phyloP scores from a whole-genome alignment of 495 filamentous ascomycete species.

The Hapsidospora chrysogenum region DNA sequence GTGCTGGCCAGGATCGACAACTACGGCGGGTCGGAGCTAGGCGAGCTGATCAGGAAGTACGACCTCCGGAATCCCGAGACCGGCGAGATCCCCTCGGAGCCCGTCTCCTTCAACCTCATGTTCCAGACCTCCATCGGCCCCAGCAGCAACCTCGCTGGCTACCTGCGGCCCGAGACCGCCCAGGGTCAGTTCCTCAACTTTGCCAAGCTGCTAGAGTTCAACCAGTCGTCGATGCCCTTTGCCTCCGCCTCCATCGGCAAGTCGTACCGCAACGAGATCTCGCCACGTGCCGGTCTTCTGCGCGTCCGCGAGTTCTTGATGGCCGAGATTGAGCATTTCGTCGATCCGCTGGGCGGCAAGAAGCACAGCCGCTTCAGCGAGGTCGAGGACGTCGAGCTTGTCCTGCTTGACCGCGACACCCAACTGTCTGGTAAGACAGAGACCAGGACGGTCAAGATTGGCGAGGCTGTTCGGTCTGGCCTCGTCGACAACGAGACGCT shows the following conservation, averaged over 20 bases:
- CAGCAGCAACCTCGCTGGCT: constrained; percentile 38
- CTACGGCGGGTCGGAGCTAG: constrained; percentile 54
- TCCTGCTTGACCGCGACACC: constrained; percentile 51
- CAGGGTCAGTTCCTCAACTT: constrained; percentile 68
- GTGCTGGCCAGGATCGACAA: constrained; percentile 62
- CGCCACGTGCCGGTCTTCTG: constrained; percentile 53
- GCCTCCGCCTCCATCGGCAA: constrained; percentile 64
- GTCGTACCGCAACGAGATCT: constrained; percentile 70
- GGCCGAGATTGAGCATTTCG: constrained; percentile 73
- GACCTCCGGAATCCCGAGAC: constrained; percentile 51
- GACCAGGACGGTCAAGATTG: constrained; percentile 41
- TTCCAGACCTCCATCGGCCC: constrained; percentile 61
- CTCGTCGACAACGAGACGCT: constrained; percentile 73
- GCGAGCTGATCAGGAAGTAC: constrained; percentile 52
- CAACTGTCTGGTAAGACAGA: constrained; percentile 56
- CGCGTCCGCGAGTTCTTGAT: constrained; percentile 69
- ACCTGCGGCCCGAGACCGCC: constrained; percentile 56
- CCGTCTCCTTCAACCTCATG: constrained; percentile 67
- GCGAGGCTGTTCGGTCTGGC: constrained; percentile 49
- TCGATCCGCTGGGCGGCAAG: constrained; percentile 54
- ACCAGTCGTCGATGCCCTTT: constrained; percentile 57
- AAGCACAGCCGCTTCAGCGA: constrained; percentile 54
- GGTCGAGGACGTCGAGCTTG: constrained; percentile 47
- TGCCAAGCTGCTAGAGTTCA: constrained; percentile 61
- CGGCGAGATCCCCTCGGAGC: constrained; percentile 38